Percentiles rank a stretch among this genome's conserved stretches.
Conservation (phyloP, 441 rosid species). For the Pelargonium australe region DNA sequence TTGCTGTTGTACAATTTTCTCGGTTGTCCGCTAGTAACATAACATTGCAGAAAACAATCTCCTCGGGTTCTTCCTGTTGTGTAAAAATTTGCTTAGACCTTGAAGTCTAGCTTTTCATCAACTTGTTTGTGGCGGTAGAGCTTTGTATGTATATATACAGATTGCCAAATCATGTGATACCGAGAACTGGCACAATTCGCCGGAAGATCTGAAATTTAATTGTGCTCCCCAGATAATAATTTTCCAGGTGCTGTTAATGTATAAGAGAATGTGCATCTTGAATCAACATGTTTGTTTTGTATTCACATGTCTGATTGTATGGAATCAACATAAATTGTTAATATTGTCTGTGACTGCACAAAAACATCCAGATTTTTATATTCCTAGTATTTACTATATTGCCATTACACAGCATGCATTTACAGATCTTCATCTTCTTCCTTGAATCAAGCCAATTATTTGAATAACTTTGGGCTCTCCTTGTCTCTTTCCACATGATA, state of each 20-base stretch:
- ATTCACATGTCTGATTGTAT: too few relatives aligned
- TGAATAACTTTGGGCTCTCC: constrained; percentile 51
- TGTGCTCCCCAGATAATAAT: neutral
- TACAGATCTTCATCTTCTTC: neutral
- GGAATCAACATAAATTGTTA: too few relatives aligned
- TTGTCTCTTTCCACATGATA: constrained; percentile 60
- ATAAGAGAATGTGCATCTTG: too few relatives aligned
- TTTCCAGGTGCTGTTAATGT: too few relatives aligned
- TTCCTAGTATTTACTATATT: constrained; percentile 22
- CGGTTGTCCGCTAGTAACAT: neutral
- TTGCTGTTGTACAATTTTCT: neutral
- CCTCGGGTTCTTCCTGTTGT: neutral
- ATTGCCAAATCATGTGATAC: neutral
- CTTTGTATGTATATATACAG: neutral
- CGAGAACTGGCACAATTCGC: neutral
- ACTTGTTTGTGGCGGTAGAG: neutral
- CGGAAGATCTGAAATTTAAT: neutral
- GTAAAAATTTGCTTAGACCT: neutral
- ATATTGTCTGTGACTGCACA: too few relatives aligned
- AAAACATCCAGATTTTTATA: too few relatives aligned
- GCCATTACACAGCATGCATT: neutral
- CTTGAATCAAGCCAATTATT: constrained; percentile 54
- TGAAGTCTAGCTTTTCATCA: neutral
- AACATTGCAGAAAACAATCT: neutral
- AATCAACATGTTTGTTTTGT: too few relatives aligned